These are phyloP conservation scores for Yarrowia yakushimensis DNA, from an alignment of 805 yeast genomes.

Conservation along the genomic window DNA sequence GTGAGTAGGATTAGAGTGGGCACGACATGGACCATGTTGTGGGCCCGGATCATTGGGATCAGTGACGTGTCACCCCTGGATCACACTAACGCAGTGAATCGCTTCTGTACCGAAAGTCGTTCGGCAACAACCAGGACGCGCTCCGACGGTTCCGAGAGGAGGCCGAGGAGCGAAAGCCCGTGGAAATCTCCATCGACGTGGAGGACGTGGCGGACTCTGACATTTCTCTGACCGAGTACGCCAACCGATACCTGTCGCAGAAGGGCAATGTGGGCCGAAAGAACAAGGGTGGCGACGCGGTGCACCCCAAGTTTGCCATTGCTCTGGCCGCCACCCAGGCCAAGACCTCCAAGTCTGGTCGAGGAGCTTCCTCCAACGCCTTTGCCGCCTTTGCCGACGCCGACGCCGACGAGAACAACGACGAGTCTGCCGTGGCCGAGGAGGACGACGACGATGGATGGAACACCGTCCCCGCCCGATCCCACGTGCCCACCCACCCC, in stretches of 20 bases:
- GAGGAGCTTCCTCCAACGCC: conserved; percentile 16
- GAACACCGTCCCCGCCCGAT: conserved; percentile 32
- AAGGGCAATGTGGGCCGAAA: conserved; percentile 13
- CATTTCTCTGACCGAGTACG: conserved; percentile 27
- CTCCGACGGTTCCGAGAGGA: conserved; percentile 25
- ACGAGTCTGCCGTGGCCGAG: conserved; percentile 24
- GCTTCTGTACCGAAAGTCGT: conserved; percentile 21
- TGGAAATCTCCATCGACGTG: conserved; percentile 21
- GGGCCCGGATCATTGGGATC: no score
- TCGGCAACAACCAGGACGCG: conserved; percentile 16
- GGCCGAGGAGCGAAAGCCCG: conserved; percentile 23
- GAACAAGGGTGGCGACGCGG: conserved; percentile 7
- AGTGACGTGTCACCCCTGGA: neutral
- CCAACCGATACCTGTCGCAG: conserved; percentile 25
- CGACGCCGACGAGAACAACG: conserved; percentile 21
- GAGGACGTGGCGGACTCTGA: conserved; percentile 27
- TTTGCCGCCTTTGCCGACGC: conserved; percentile 25
- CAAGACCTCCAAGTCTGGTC: conserved; percentile 19
- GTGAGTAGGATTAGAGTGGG: neutral
- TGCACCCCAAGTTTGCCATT: conserved; percentile 28
- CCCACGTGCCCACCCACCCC: conserved; percentile 24
- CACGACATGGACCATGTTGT: no score
- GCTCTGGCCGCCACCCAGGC: conserved; percentile 26
- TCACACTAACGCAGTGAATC: conserved; percentile 10
- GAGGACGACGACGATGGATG: conserved; percentile 31